Evolutionary conservation across 1,139 yeast genomes (phyloP).

Genomic region (Candida sojae): DNA sequence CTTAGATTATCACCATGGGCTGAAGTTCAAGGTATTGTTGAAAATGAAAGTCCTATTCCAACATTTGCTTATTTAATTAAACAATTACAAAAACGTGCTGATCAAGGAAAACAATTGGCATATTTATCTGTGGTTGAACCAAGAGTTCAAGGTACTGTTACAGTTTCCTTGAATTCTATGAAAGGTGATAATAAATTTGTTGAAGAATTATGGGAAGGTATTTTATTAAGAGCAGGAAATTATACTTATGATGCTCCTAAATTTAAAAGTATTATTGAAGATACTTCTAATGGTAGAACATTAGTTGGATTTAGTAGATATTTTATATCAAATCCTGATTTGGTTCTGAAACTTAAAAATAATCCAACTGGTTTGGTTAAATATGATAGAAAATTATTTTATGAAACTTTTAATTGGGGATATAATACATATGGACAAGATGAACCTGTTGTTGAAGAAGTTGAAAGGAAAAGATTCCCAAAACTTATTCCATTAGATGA

Average conservation of each 20-base stretch:
- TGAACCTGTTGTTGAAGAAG: slow-evolving; percentile 18
- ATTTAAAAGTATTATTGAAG: slow-evolving; percentile 21
- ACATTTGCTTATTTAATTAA: slow-evolving; percentile 34
- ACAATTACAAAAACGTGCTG: slow-evolving; percentile 41
- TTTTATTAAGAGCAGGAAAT: slow-evolving; percentile 49
- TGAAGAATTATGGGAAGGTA: slow-evolving; percentile 50
- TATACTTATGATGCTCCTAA: slow-evolving; percentile 30
- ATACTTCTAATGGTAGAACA: slow-evolving; percentile 37
- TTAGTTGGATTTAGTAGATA: slow-evolving; percentile 48
- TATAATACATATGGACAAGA: slow-evolving; percentile 23
- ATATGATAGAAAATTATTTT: slow-evolving; percentile 26
- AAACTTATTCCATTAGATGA: slow-evolving; percentile 2
- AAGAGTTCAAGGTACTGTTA: slow-evolving; percentile 19
- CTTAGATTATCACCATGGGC: slow-evolving; percentile 66
- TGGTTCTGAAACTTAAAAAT: slow-evolving; percentile 40
- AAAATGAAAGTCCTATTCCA: slow-evolving; percentile 34
- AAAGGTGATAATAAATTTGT: slow-evolving; percentile 34
- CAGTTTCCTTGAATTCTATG: slow-evolving; percentile 12
- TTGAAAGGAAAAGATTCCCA: slow-evolving; percentile 16
- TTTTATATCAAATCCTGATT: slow-evolving; percentile 56
- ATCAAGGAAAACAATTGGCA: slow-evolving; percentile 42
- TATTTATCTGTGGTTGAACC: slow-evolving; percentile 58
- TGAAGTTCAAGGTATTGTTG: slow-evolving; percentile 40
- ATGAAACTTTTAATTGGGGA: slow-evolving; percentile 23
- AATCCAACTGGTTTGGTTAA: slow-evolving; percentile 41